phyloP scores from a whole-genome alignment of 345 rosid species.

The Melaleuca alternifolia region DNA sequence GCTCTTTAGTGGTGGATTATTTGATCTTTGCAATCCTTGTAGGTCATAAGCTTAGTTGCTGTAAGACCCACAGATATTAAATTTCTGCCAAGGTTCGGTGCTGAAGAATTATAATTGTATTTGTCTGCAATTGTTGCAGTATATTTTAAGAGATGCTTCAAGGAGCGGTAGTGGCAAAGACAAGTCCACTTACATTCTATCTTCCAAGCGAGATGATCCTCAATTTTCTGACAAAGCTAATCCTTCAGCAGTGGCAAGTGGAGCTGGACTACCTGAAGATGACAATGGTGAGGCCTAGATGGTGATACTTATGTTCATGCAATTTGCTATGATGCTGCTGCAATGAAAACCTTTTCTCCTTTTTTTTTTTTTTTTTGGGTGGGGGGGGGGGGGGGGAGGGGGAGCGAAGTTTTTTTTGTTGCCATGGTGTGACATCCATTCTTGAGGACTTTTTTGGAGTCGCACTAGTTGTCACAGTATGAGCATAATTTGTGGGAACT shows the following conservation, averaged over 20 bases:
- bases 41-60: not conserved
- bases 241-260: conserved; percentile 17
- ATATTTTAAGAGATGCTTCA: conserved; percentile 36
- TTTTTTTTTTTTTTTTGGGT: too few species aligned
- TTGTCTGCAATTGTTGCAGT: conserved; percentile 22
- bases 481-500: not conserved
- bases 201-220: conserved; percentile 37
- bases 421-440: not conserved
- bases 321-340: not conserved
- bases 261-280: conserved; percentile 25
- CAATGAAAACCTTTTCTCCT: not conserved
- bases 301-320: not conserved
- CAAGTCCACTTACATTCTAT: conserved; percentile 26
- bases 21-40: not conserved
- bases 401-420: not conserved
- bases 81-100: not conserved
- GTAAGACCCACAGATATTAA: not conserved
- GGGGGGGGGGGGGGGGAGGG: not conserved
- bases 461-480: not conserved
- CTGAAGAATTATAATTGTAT: not conserved
- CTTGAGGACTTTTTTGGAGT: not conserved
- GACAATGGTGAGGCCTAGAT: conserved; percentile 31
- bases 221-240: conserved; percentile 30
- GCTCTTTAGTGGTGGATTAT: not conserved
- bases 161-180: conserved; percentile 34